Conservation (phyloP, 257 asterid species). For the Voacanga thouarsii region DNA sequence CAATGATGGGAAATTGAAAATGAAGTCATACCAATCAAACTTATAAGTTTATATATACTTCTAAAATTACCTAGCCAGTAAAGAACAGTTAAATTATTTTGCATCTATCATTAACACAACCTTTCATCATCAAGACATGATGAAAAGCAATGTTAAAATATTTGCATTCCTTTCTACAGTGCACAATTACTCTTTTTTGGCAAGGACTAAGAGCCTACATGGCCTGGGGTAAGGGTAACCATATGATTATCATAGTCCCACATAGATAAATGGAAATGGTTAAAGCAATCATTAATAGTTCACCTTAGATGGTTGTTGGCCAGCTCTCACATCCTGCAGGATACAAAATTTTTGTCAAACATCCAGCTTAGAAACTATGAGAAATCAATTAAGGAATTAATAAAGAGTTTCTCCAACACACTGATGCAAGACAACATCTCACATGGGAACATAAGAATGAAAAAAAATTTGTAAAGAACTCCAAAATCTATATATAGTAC, state of each 20-base stretch:
- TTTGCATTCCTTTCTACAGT: background rate
- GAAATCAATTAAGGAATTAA: background rate
- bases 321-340: conserved; percentile 51
- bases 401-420: conserved; percentile 2
- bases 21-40: background rate
- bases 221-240: background rate
- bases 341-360: conserved; percentile 14
- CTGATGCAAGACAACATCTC: background rate
- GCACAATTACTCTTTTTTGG: background rate
- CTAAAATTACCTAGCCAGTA: background rate
- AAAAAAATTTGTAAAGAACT: background rate
- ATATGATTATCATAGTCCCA: background rate
- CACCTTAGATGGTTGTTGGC: conserved; percentile 52
- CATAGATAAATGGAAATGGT: background rate
- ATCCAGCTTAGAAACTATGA: conserved; percentile 8
- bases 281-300: conserved; percentile 8
- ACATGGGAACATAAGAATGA: background rate
- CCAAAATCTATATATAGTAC: background rate
- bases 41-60: background rate
- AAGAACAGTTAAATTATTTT: background rate
- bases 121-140: background rate
- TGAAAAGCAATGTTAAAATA: background rate
- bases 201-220: background rate
- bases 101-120: background rate
- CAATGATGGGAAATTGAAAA: background rate